Base-by-base conservation (phyloP, 768 basidiomycete genomes). In the Boletellus ananiceps region DNA sequence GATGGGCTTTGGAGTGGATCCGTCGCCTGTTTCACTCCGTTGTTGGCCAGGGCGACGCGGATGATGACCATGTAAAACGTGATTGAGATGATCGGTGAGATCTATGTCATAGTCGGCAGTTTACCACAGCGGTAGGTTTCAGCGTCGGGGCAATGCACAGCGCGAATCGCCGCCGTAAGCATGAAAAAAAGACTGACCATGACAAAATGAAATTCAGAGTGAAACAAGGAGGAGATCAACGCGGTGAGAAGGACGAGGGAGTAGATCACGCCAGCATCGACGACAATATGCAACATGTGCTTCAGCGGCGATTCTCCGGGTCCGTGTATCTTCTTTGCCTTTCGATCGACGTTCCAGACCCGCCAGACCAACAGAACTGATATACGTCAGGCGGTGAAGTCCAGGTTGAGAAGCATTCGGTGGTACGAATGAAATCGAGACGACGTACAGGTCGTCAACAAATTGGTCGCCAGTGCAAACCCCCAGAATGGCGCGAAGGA, bases 21-120 rank as follows among this genome's bases (percentile, higher is more conserved):
- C 16, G 34, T 8, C 2, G 8, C 3, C 13, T 33, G 46, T 19
- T 15, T 44, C 2, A 34, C 29, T 21, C 21, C 49, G 29, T 11
- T 11, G 18, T 35, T 41, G 13, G 48, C 40, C 18, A 65, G 13
- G 1, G 64, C 69, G 37, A 73, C 59, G 18, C 72, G 73, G 21
- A 74, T 62, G 35, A 74, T 71, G 34, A 74, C 68, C 70, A 74
- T 69, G 56, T 71, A 71, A 57, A 72, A 74, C 8, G 69, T 66
- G 60, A 74, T 74, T 4, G 66, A 67, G 44, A 72, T 71, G 47
- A 72, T 68, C 19, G 69, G 71, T 8, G 63, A 61, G 42, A 68
- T 57, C 71, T 72, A 21, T 15, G 11, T 29, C 2, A 7, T 8
- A 29, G 29, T 29, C 23, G 29, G 11, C 7, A 11, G 29, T 29